Evolutionary conservation across 2,329 filamentous ascomycete species (phyloP).

Genomic region (Cryphonectria nitschkei): DNA sequence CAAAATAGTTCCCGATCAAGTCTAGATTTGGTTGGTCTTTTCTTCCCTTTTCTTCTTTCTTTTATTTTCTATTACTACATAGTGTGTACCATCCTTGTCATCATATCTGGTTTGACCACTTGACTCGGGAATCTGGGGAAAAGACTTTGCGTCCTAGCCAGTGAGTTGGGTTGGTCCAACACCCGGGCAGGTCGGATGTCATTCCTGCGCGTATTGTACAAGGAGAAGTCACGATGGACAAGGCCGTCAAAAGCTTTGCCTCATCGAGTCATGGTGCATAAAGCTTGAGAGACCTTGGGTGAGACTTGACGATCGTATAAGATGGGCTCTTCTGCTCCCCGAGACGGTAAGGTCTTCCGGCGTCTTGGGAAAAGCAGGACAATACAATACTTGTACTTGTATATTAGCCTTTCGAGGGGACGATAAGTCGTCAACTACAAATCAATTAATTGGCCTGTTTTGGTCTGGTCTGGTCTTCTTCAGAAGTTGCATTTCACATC

Average conservation of each 20-base stretch:
- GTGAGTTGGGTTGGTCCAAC: background rate
- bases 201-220: constrained; percentile 4
- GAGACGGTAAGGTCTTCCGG: background rate
- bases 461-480: background rate
- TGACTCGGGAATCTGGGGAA: constrained; percentile 15
- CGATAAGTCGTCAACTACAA: background rate
- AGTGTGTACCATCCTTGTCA: background rate
- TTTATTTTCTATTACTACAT: background rate
- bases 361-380: background rate
- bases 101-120: background rate
- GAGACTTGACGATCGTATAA: constrained; percentile 1
- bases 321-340: background rate
- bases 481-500: background rate
- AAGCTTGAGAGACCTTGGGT: background rate
- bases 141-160: background rate
- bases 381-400: background rate
- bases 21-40: background rate
- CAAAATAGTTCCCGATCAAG: constrained; percentile 5
- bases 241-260: background rate
- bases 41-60: background rate
- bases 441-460: background rate
- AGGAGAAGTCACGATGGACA: constrained; percentile 13
- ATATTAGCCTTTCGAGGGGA: background rate
- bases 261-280: constrained; percentile 17
- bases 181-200: background rate